Conservation (phyloP, 2,329 filamentous ascomycete genomes). For the Seiridium cupressi region DNA sequence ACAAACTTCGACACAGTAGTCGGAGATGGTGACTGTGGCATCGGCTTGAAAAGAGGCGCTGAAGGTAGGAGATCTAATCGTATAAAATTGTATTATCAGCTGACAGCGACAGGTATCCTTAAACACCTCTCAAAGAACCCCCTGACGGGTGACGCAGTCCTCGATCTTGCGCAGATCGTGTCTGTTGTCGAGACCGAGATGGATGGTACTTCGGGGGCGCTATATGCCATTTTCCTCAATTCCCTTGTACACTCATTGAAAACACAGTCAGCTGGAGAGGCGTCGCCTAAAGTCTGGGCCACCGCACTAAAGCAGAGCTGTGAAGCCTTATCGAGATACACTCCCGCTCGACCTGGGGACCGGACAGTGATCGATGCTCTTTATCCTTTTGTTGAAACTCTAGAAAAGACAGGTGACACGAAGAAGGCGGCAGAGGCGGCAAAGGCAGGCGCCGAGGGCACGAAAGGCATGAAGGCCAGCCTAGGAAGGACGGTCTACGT, state of each 20-base stretch:
- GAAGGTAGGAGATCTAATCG: slow-evolving; percentile 48
- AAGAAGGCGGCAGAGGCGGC: slow-evolving; percentile 74
- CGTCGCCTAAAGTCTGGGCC: slow-evolving; percentile 47
- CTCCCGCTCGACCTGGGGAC: slow-evolving; percentile 85
- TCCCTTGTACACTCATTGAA: slow-evolving; percentile 68
- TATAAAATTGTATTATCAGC: neutral
- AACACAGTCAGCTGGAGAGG: slow-evolving; percentile 36
- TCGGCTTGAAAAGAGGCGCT: slow-evolving; percentile 82
- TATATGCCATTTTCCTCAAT: slow-evolving; percentile 84
- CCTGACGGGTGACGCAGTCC: slow-evolving; percentile 49
- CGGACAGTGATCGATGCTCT: slow-evolving; percentile 88
- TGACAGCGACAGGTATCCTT: slow-evolving; percentile 42
- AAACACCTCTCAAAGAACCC: slow-evolving; percentile 44
- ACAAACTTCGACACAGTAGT: slow-evolving; percentile 79
- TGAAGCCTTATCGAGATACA: slow-evolving; percentile 75
- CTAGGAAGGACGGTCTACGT: slow-evolving; percentile 83
- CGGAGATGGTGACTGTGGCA: slow-evolving; percentile 87
- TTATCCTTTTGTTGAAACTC: slow-evolving; percentile 77
- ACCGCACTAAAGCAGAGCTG: slow-evolving; percentile 70
- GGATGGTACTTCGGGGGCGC: slow-evolving; percentile 61
- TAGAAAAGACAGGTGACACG: slow-evolving; percentile 64
- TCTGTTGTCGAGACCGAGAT: slow-evolving; percentile 55
- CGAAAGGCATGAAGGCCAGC: slow-evolving; percentile 89
- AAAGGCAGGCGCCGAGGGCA: slow-evolving; percentile 72
- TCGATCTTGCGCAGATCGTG: slow-evolving; percentile 52